Evolutionary conservation across 2,329 filamentous ascomycete species (phyloP).

Genomic region (Diplodia sapinea): DNA sequence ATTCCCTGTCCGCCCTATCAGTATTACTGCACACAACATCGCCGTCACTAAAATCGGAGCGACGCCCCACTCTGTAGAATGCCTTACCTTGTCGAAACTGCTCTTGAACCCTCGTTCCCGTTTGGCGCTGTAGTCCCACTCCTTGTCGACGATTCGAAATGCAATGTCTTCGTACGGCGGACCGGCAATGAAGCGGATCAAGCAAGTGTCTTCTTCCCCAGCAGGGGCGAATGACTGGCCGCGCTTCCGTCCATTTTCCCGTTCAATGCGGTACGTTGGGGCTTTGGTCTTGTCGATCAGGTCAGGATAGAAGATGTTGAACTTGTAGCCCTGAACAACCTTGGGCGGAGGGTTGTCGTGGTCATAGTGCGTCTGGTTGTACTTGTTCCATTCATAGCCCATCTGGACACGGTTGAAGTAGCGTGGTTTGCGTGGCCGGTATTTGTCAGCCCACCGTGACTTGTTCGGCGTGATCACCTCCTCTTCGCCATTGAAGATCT

Average conservation of each 20-base stretch:
- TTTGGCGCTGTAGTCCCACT: constrained; percentile 99
- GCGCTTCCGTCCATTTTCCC: constrained; percentile 85
- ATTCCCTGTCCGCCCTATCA: constrained; percentile 70
- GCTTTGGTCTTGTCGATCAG: constrained; percentile 93
- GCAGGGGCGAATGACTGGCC: constrained; percentile 93
- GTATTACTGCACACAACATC: constrained; percentile 32
- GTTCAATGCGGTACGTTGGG: constrained; percentile 93
- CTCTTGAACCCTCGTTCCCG: constrained; percentile 92
- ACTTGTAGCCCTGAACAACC: constrained; percentile 98
- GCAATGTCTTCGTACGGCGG: constrained; percentile 96
- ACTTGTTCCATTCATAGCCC: constrained; percentile 99
- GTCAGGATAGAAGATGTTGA: constrained; percentile 99
- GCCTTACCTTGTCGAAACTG: constrained; percentile 93
- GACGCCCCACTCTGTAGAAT: neutral
- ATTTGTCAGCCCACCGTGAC: constrained; percentile 82
- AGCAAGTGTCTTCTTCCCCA: constrained; percentile 94
- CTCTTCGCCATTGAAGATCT: constrained; percentile 93
- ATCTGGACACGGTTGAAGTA: constrained; percentile 99
- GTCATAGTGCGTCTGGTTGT: constrained; percentile 99
- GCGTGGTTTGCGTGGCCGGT: constrained; percentile 86
- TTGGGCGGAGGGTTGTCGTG: constrained; percentile 97
- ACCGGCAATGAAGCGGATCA: constrained; percentile 94
- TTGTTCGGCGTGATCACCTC: constrained; percentile 68
- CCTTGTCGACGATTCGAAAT: constrained; percentile 95
- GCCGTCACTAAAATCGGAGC: neutral